Evolutionary conservation across 495 filamentous ascomycete genomes (phyloP), one percentile per base, ranked within the genome.

Genomic region (Rusavskia elegans): DNA sequence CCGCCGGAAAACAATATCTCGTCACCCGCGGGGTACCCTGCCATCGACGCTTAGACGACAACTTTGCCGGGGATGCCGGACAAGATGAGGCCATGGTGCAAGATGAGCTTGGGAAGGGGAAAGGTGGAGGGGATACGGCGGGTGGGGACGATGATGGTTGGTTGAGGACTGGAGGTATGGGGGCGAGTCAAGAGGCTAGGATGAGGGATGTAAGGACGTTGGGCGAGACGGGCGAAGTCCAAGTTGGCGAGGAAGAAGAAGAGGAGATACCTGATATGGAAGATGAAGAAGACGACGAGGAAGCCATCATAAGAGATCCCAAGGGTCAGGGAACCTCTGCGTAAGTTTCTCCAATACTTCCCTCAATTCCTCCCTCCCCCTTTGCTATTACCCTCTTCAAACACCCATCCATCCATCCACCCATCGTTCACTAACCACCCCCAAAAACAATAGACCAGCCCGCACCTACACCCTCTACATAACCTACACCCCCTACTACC

Each of bases 261-360:
- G 86, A 89, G 45, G 92, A 96, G 61, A 94, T 96, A 54, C 89
- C 89, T 0, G 92, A 97, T 65, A 96, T 96, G 85, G 92, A 97
- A 59, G 92, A 98, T 60, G 90, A 95, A 50, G 84, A 89, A 52
- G 90, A 97, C 57, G 92, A 97, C 54, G 88, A 95, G 57, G 90
- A 96, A 70, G 92, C 92, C 23, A 97, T 99, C 62, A 96, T 99
- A 56, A 71, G 84, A 3, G 92, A 95, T 61, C 71, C 74, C 3
- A 78, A 79, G 50, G 68, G 53, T 23, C 70, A 72, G 5, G 76
- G 73, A 27, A 78, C 74, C 20, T 79, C 79, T 57, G 79, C 84
- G 89, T 92, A 67, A 67, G 85, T 73, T 42, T 44, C 54, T 29
- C 35, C 40, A 29, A 42, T 20, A 32, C 19, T 54, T 37, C 52